Base-by-base conservation (phyloP, 78 protist genomes). In the Speleostelium caveatum region DNA sequence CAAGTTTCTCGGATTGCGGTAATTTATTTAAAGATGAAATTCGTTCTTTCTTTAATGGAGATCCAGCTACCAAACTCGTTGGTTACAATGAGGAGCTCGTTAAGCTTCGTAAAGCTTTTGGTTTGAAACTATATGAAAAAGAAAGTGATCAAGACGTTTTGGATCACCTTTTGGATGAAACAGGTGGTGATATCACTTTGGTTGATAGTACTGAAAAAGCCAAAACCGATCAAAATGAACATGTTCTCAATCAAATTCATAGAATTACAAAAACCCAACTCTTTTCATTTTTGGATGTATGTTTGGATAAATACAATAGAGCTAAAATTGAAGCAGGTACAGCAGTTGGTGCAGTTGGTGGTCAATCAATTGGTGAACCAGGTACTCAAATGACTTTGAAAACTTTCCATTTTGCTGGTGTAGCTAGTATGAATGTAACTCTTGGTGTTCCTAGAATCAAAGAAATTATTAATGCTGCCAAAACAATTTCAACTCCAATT, bases 331-430 rank as follows among this genome's bases (percentile, higher is more conserved):
- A 98, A 62, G 98, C 99, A 0, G 99, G 99, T 42, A 92, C 98
- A 0, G 99, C 99, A 0, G 99, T 98, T n/a, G 99, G 99, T 3
- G 99, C 99, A 2, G 30, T 99, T 36, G 99, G 96, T 28, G 99
- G 99, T 7, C 99, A 98, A 85, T 35, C 76, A 6, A 93, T 97
- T 59, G 99, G 99, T 28, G 99, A 98, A 71, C 99, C 99, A 24
- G 99, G 98, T 39, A 99, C 99, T 24, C 99, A 99, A 85, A 99
- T 99, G 99, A 99, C 99, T 19, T 95, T 99, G 72, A 98, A 98
- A 89, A 99, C 99, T 21, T 98, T 99, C 97, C 99, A 99, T 83
- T 99, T 99, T 75, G 99, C 99, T 62, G 99, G 99, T 73, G 99
- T 98, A 36, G 99, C 99, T 21, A 92, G 97, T 42, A 99, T 98